Percentiles rank a stretch among this genome's conserved stretches.
Evolutionary conservation across 1,284 basidiomycete species (phyloP).

Genomic region (Trichosporon ovoides): DNA sequence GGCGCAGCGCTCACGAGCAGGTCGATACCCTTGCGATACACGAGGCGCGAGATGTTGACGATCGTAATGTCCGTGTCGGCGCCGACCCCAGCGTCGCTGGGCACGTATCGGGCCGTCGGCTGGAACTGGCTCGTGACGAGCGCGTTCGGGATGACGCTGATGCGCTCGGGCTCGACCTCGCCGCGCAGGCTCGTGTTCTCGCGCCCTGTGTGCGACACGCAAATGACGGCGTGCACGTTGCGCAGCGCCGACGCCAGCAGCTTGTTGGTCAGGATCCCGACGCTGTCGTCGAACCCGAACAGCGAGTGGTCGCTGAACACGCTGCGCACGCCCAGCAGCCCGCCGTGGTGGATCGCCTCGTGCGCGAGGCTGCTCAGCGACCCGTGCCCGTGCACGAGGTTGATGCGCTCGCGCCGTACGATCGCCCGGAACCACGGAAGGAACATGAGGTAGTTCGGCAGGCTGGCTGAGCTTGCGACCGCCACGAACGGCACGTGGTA

Average conservation of each 20-base stretch:
- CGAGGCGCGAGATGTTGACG: slow-evolving; percentile 87
- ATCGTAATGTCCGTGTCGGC: slow-evolving; percentile 67
- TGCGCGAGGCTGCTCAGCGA: slow-evolving; percentile 84
- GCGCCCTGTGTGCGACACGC: slow-evolving; percentile 92
- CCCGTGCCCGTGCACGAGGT: slow-evolving; percentile 88
- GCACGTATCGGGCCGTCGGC: slow-evolving; percentile 51
- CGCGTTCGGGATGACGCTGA: slow-evolving; percentile 92
- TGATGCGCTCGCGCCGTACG: slow-evolving; percentile 76
- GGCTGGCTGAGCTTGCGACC: slow-evolving; percentile 81
- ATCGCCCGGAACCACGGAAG: slow-evolving; percentile 87
- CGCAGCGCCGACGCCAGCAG: slow-evolving; percentile 76
- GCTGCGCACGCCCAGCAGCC: slow-evolving; percentile 64
- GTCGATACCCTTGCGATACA: slow-evolving; percentile 95
- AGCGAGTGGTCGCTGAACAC: slow-evolving; percentile 97
- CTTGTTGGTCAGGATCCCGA: slow-evolving; percentile 95
- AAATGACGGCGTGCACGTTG: slow-evolving; percentile 90
- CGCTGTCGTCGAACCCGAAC: slow-evolving; percentile 93
- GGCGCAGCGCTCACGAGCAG: slow-evolving; percentile 88
- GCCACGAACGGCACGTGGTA: slow-evolving; percentile 88
- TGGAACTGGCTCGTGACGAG: slow-evolving; percentile 81
- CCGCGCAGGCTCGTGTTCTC: slow-evolving; percentile 94
- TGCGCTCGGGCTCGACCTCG: slow-evolving; percentile 62
- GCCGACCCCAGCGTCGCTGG: not conserved
- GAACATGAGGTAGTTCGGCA: slow-evolving; percentile 91
- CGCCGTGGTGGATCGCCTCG: slow-evolving; percentile 82